Evolutionary conservation across 2,329 filamentous ascomycete genomes (phyloP), one percentile per base, ranked within the genome.

Genomic region (Diaporthe sp.): DNA sequence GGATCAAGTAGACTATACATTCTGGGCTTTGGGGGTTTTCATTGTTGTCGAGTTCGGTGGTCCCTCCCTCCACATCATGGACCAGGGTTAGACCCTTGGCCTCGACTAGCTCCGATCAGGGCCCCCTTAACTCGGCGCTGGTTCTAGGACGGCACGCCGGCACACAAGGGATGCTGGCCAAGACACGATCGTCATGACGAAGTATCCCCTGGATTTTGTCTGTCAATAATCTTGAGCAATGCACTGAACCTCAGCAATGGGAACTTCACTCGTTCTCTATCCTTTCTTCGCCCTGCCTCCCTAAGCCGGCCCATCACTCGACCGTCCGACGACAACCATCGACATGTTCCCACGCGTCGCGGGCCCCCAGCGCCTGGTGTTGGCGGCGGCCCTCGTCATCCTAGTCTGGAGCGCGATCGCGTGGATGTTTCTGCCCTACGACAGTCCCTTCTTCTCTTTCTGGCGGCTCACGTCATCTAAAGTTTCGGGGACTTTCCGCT

Each of bases 401-500:
- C 17, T 78, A 2, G 47, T 52, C 71, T 78, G 77, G 76, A 70
- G 76, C 47, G 17, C 78, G 38, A 45, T 79, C 28, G 68, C 79
- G 47, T 78, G 77, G 75, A 66, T 77, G 25, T 67, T 79, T 15
- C 77, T 82, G 33, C 81, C 81, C 25, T 80, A 81, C 75, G 81
- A 82, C 71, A 81, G 77, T 72, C 38, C 77, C 13, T 47, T 80
- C 35, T 76, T 80, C 35, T 77, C 80, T 15, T 79, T 77, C 12
- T 60, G 81, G 28, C 77, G 80, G 33, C 82, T 79, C 71, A 79
- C 79, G 61, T 60, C 75, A 1, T 76, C 77, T 28, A 72, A 75
- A n/a, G 64, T 76, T 45, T 77, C 80, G 55, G 81, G 82, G 69
- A 74, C 78, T 33, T 73, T 85, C 22, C 80, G 80, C 38, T 77